These are phyloP conservation scores for Chlorella sp. DNA, from an alignment of 139 green algal genomes.

Conservation along the genomic window DNA sequence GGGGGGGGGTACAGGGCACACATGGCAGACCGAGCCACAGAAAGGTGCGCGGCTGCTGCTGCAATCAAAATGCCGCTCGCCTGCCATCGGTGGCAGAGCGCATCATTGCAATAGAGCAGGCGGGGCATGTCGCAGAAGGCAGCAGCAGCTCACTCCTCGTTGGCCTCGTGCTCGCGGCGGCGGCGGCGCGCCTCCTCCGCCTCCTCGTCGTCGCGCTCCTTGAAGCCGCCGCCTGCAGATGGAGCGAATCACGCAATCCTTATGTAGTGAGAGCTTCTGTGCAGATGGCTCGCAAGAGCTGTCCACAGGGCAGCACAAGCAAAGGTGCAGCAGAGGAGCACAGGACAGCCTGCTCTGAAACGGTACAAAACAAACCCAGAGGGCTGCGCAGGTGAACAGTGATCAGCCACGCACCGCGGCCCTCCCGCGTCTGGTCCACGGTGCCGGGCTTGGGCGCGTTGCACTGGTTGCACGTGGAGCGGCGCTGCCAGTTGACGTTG, in stretches of 20 bases:
- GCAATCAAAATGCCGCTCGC: neutral
- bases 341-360: too few species aligned
- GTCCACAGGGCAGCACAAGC: too few species aligned
- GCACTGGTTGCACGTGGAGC: slow-evolving; percentile 48
- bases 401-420: slow-evolving; percentile 38
- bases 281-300: too few species aligned
- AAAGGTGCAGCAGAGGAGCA: too few species aligned
- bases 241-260: too few species aligned
- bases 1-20: too few species aligned
- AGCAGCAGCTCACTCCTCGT: slow-evolving; percentile 28
- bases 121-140: too few species aligned
- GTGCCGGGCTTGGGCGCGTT: slow-evolving; percentile 50
- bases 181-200: slow-evolving; percentile 69
- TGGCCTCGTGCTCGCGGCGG: slow-evolving; percentile 53
- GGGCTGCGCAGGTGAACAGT: neutral
- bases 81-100: too few species aligned
- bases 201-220: slow-evolving; percentile 81
- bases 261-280: too few species aligned
- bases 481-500: slow-evolving; percentile 49
- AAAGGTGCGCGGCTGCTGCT: neutral
- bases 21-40: too few species aligned
- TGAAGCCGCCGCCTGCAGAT: slow-evolving; percentile 73
- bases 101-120: too few species aligned
- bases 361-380: too few species aligned
- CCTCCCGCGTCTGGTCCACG: slow-evolving; percentile 63